These are phyloP conservation scores for Auxenochlorella pyrenoidosa DNA, from an alignment of 139 green algal genomes.

Conservation along the genomic window DNA sequence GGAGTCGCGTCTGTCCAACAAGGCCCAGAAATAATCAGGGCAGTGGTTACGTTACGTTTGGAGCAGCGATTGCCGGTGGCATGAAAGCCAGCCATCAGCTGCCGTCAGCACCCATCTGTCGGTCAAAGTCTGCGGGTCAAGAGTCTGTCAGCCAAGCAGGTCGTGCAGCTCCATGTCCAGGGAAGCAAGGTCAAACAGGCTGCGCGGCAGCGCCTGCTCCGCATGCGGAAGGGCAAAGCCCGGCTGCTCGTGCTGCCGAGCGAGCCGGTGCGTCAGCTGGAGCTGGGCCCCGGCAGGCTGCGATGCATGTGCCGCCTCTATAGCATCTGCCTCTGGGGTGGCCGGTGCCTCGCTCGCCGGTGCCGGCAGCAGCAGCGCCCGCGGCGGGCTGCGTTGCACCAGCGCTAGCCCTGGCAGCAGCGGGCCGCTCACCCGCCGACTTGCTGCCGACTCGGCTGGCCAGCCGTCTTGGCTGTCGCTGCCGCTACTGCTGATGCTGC, in stretches of 20 bases:
- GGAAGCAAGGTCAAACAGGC: constrained; percentile 23
- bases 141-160: not conserved
- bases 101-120: not conserved
- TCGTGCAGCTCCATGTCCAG: constrained; percentile 1
- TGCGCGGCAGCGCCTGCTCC: not conserved
- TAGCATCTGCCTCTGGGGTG: not conserved
- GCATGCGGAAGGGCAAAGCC: not conserved
- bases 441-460: not conserved
- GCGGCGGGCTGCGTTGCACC: not conserved
- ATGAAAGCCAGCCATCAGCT: too few species aligned
- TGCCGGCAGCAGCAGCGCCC: too few species aligned
- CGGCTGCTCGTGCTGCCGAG: not conserved
- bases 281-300: too few species aligned
- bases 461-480: not conserved
- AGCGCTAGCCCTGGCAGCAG: constrained; percentile 2
- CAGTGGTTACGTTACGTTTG: too few species aligned
- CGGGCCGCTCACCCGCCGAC: not conserved
- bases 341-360: too few species aligned
- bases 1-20: too few species aligned
- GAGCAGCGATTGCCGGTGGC: too few species aligned
- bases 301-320: not conserved
- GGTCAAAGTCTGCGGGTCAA: not conserved
- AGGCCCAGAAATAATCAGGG: too few species aligned
- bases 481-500: not conserved
- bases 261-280: not conserved